These are phyloP conservation scores for Globisporangium nunn DNA, from an alignment of 352 stramenopile genomes.

Conservation along the genomic window DNA sequence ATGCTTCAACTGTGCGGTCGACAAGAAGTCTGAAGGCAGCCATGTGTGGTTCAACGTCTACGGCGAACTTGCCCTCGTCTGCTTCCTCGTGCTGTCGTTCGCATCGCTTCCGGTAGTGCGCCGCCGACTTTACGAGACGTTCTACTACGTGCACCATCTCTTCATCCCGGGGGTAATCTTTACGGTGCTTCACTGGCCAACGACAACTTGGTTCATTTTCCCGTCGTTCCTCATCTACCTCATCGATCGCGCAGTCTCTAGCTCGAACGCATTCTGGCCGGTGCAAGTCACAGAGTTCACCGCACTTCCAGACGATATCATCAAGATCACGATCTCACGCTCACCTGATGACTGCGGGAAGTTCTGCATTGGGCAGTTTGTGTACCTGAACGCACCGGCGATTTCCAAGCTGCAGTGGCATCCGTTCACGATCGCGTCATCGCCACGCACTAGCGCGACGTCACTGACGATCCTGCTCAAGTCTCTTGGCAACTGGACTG, in stretches of 20 bases:
- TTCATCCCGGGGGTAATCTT: constrained; percentile 26
- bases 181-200: constrained; percentile 27
- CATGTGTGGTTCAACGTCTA: constrained; percentile 34
- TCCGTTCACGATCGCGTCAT: constrained; percentile 39
- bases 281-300: constrained; percentile 23
- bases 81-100: constrained; percentile 26
- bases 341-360: constrained; percentile 8
- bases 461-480: constrained; percentile 34
- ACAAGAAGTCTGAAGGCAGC: constrained; percentile 4
- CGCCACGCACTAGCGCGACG: constrained; percentile 14
- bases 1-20: constrained; percentile 32
- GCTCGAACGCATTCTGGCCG: constrained; percentile 15
- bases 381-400: constrained; percentile 36
- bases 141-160: constrained; percentile 42
- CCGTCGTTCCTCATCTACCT: constrained; percentile 31
- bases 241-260: constrained; percentile 24
- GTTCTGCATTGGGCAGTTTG: constrained; percentile 34
- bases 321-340: constrained; percentile 30
- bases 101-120: constrained; percentile 31
- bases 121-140: constrained; percentile 30
- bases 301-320: constrained; percentile 15
- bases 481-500: constrained; percentile 34
- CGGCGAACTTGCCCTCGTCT: constrained; percentile 27
- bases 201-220: constrained; percentile 29
- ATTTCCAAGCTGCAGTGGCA: constrained; percentile 53